Evolutionary conservation across 1,284 basidiomycete species (phyloP).

Genomic region (Leccinum griseonigrum): DNA sequence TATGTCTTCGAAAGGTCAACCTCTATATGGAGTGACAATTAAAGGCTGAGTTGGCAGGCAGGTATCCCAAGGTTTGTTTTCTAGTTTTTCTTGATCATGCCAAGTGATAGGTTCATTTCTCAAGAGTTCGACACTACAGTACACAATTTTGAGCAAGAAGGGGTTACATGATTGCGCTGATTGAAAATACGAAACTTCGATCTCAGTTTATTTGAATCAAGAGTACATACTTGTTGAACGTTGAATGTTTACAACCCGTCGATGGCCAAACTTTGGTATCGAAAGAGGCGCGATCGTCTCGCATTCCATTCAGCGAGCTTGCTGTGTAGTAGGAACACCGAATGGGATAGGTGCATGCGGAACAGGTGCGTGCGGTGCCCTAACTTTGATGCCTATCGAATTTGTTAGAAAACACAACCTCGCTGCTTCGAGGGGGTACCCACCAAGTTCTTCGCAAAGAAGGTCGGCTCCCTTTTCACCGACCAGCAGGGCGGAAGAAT

Average conservation of each 20-base stretch:
- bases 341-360: slow-evolving; percentile 65
- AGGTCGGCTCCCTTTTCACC: slow-evolving; percentile 68
- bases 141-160: neutral
- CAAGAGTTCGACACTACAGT: no score
- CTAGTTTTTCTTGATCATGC: neutral
- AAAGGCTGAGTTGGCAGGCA: no score
- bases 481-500: slow-evolving; percentile 65
- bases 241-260: no score
- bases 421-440: slow-evolving; percentile 13
- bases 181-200: neutral
- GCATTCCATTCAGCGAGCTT: slow-evolving; percentile 11
- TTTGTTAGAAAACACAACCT: neutral
- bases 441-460: slow-evolving; percentile 63
- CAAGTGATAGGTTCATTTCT: neutral
- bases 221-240: no score
- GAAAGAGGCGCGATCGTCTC: neutral
- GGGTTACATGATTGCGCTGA: neutral
- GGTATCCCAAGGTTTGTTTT: neutral
- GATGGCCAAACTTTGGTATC: no score
- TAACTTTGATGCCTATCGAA: slow-evolving; percentile 54
- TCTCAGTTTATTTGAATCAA: neutral
- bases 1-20: no score
- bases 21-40: no score
- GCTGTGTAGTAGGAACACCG: slow-evolving; percentile 54
- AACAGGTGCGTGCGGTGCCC: slow-evolving; percentile 61